These are phyloP conservation scores for Cercospora canescens DNA, from an alignment of 2,329 filamentous ascomycete species.

Conservation along the genomic window DNA sequence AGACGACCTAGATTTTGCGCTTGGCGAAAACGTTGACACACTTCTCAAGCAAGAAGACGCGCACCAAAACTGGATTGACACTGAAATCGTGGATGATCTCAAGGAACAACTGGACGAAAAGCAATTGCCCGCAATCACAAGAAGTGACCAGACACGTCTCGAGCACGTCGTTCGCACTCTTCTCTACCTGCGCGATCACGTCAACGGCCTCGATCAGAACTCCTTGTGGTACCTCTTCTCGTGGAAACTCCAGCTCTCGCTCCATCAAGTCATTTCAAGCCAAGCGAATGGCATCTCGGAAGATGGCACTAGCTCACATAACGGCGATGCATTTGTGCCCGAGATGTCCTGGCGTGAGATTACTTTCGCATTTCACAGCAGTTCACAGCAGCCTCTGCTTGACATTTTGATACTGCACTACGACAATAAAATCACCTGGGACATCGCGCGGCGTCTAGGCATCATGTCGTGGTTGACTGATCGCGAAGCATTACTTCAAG, in stretches of 20 bases:
- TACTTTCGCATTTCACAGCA: slow-evolving; percentile 69
- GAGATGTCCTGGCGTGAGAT: slow-evolving; percentile 71
- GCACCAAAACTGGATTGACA: slow-evolving; percentile 16
- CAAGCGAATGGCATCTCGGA: slow-evolving; percentile 29
- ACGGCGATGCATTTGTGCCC: slow-evolving; percentile 21
- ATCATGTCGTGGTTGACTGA: slow-evolving; percentile 95
- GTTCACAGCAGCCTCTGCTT: slow-evolving; percentile 82
- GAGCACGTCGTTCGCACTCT: slow-evolving; percentile 29
- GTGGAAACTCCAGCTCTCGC: slow-evolving; percentile 32
- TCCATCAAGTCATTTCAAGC: slow-evolving; percentile 2
- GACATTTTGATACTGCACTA: slow-evolving; percentile 71
- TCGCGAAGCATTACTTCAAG: slow-evolving; percentile 69
- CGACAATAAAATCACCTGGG: slow-evolving; percentile 79
- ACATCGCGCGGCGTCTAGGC: slow-evolving; percentile 79
- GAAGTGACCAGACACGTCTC: slow-evolving; percentile 28
- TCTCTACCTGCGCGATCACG: slow-evolving; percentile 29
- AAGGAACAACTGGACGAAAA: slow-evolving; percentile 46
- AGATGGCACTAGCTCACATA: slow-evolving; percentile 11
- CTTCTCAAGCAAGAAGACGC: slow-evolving; percentile 38
- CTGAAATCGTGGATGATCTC: slow-evolving; percentile 27
- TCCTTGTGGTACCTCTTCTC: slow-evolving; percentile 35
- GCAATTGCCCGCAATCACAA: slow-evolving; percentile 43
- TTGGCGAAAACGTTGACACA: slow-evolving; percentile 45
- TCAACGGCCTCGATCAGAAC: slow-evolving; percentile 29
- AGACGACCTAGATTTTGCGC: slow-evolving; percentile 75